Evolutionary conservation across 345 rosid species (phyloP), one percentile per base, ranked within the genome.

Genomic region (Passiflora organensis): DNA sequence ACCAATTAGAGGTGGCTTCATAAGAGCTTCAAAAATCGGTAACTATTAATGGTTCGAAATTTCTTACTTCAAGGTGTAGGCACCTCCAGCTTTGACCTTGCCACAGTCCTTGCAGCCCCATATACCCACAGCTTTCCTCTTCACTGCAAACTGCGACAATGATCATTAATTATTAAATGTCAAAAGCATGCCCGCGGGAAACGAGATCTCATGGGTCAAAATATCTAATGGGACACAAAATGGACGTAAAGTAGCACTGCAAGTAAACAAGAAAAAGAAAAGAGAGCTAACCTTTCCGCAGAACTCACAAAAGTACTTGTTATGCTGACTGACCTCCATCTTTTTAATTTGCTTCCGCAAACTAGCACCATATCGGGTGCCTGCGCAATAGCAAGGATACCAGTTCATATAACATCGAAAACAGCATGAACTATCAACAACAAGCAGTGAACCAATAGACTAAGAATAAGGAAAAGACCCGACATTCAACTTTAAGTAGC

Each of bases 81-180:
- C 96, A 41, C 97, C 97, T 24, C 97, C 96, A 0, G 96, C 96
- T 71, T 86, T 91, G 49, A 91, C 90, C 74, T 89, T 88, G 28
- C 98, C 96, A 20, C 96, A 91, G 47, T 89, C 96, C 69, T 89
- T 91, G 89, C 98, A 91, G 12, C 91, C 86, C 98, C 98, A 91
- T 6, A 91, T 84, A 13, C 98, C 98, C 4, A 88, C 98, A 47
- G 87, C 98, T 72, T 88, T 86, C 52, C 98, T 83, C 80, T 91
- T 88, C 51, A 91, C 96, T 0, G 95, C 98, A 45, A 76, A 88
- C 93, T 87, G 73, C 57, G 56, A 13, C 14, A 58, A n/a, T 1
- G 5, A 21, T 41, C 9, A 36, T 12, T 19, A 11, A 53, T 53
- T 22, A 47, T 8, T 2, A 20, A 17, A 2, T 3, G 10, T 24